Evolutionary conservation across 352 stramenopile species (phyloP).

Genomic region (Phytopythium delawarense): DNA sequence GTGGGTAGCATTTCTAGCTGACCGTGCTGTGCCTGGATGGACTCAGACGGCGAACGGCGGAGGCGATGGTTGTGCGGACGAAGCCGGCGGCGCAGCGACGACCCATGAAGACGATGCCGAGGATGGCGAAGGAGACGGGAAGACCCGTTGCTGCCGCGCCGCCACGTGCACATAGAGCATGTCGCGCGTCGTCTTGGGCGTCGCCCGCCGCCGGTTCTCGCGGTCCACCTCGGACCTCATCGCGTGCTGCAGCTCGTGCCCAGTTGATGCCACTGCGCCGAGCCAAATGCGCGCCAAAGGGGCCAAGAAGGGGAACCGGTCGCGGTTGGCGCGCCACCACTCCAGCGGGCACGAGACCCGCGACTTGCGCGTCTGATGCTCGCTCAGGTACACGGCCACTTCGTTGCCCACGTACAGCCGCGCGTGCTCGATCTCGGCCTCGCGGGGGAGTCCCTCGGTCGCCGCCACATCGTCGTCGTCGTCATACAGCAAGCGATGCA

Average conservation of each 20-base stretch:
- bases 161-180: conserved; percentile 21
- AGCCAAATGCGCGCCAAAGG: conserved; percentile 38
- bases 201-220: conserved; percentile 1
- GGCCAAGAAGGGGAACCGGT: conserved; percentile 36
- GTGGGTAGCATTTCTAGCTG: not conserved
- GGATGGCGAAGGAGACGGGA: not conserved
- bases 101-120: not conserved
- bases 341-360: conserved; percentile 36
- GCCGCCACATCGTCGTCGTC: conserved; percentile 37
- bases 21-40: not conserved
- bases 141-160: not conserved
- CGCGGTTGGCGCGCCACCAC: conserved; percentile 39
- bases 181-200: conserved; percentile 9
- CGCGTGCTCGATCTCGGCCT: conserved; percentile 35
- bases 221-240: conserved; percentile 11
- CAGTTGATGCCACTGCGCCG: conserved; percentile 16
- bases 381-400: conserved; percentile 31
- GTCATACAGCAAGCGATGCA: conserved; percentile 49
- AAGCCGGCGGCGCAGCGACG: not conserved
- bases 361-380: conserved; percentile 41
- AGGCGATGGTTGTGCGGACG: not conserved
- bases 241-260: not conserved
- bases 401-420: conserved; percentile 30
- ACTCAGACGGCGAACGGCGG: conserved; percentile 1
- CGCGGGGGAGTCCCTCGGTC: conserved; percentile 24